Percentiles rank a stretch among this genome's conserved stretches.
phyloP scores from a whole-genome alignment of 2,329 filamentous ascomycete genomes.

The Truncatella angustata region DNA sequence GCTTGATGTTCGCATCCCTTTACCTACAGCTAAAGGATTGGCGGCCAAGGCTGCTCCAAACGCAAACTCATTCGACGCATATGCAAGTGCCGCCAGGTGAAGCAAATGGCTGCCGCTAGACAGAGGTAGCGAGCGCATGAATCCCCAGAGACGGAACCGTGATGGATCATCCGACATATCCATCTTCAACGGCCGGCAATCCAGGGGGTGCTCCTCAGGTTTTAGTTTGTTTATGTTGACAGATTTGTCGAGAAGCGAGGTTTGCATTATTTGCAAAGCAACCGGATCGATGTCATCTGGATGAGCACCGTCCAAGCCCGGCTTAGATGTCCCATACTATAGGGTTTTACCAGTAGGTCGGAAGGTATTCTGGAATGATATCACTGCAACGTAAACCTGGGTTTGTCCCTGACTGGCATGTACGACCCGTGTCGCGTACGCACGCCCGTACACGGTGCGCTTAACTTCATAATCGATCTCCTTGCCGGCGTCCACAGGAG shows the following conservation, averaged over 20 bases:
- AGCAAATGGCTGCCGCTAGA: neutral
- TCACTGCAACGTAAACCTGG: conserved; percentile 12
- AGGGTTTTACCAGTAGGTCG: neutral
- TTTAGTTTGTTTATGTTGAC: neutral
- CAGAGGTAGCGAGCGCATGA: neutral
- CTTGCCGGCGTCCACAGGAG: neutral
- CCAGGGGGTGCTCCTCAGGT: conserved; percentile 1
- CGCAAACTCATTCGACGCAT: conserved; percentile 14
- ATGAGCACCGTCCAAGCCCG: neutral
- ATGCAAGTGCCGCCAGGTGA: conserved; percentile 14
- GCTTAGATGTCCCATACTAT: neutral
- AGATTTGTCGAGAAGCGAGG: neutral
- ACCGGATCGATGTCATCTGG: conserved; percentile 1
- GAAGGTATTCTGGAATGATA: conserved; percentile 14
- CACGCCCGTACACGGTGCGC: conserved; percentile 10
- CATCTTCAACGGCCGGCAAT: conserved; percentile 1
- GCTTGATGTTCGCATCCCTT: conserved; percentile 10
- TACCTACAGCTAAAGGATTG: conserved; percentile 4
- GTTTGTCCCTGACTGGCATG: conserved; percentile 7
- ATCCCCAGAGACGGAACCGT: neutral
- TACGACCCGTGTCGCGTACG: conserved; percentile 14
- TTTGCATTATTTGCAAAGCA: neutral
- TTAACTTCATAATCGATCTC: conserved; percentile 11
- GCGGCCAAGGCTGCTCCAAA: conserved; percentile 10
- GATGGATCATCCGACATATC: neutral